A percentile compares a stretch with the other conserved stretches of the same genome.
These are phyloP conservation scores for Gymnopilus junonius DNA, from an alignment of 768 basidiomycete species.

Conservation along the genomic window DNA sequence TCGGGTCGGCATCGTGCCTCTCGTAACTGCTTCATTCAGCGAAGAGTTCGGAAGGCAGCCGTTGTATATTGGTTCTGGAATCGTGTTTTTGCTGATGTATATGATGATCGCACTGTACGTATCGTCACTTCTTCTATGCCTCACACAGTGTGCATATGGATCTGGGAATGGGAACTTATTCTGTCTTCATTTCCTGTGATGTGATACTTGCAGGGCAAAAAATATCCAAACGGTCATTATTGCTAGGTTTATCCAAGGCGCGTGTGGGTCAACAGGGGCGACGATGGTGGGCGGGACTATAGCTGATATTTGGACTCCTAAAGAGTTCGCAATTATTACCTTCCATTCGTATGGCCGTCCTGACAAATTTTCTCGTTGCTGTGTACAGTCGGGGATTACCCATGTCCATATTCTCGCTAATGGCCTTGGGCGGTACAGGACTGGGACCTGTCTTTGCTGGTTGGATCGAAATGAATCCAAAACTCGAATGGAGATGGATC, in stretches of 20 bases:
- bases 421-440: conserved; percentile 52
- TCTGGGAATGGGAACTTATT: not conserved
- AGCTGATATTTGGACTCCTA: conserved; percentile 68
- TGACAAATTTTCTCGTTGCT: not conserved
- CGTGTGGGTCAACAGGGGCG: conserved; percentile 69
- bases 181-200: not conserved
- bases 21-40: conserved; percentile 71
- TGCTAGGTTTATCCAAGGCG: conserved; percentile 67
- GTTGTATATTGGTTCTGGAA: conserved; percentile 55
- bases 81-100: conserved; percentile 58
- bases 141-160: not conserved
- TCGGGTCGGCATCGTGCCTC: conserved; percentile 66
- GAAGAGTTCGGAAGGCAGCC: conserved; percentile 77
- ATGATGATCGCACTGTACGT: conserved; percentile 50
- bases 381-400: conserved; percentile 70
- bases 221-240: conserved; percentile 69
- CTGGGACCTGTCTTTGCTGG: conserved; percentile 29
- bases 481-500: conserved; percentile 33
- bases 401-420: conserved; percentile 73
- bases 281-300: conserved; percentile 80
- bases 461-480: conserved; percentile 33
- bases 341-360: not conserved
- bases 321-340: conserved; percentile 48
- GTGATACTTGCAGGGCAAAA: conserved; percentile 34
- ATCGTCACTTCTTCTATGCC: not conserved